A percentile compares a stretch with the other conserved stretches of the same genome.
These are phyloP conservation scores for Capsicum pubescens DNA, from an alignment of 257 asterid species.

Conservation along the genomic window DNA sequence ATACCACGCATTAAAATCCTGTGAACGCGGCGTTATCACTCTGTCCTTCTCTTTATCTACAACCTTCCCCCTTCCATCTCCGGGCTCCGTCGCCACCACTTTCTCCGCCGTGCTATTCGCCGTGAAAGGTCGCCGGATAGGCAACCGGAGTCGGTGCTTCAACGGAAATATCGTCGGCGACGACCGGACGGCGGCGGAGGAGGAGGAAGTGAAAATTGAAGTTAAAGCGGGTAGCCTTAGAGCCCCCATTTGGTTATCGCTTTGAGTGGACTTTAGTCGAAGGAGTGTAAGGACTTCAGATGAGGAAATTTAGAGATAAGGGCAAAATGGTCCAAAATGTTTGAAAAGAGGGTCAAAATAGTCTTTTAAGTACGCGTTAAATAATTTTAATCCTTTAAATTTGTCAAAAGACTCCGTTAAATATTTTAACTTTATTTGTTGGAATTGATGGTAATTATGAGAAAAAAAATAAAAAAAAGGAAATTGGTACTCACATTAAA, in stretches of 20 bases:
- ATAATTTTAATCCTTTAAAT: background rate
- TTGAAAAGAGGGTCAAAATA: background rate
- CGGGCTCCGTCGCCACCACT: conserved; percentile 54
- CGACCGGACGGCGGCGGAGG: conserved; percentile 39
- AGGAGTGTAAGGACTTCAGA: background rate
- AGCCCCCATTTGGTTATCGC: conserved; percentile 59
- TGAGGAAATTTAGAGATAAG: background rate
- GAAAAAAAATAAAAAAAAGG: background rate
- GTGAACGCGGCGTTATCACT: conserved; percentile 84
- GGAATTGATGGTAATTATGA: background rate
- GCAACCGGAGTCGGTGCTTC: conserved; percentile 46
- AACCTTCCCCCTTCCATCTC: conserved; percentile 46
- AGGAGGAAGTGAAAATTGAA: conserved; percentile 50
- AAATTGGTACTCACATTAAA: background rate
- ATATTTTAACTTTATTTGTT: background rate
- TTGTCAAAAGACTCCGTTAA: background rate
- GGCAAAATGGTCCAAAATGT: background rate
- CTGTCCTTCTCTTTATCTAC: conserved; percentile 68
- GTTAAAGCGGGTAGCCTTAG: conserved; percentile 75
- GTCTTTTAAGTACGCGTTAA: background rate
- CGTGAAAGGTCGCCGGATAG: conserved; percentile 60
- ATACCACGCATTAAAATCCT: conserved; percentile 99
- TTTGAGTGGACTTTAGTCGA: background rate
- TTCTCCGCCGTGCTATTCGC: conserved; percentile 62
- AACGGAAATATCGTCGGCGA: conserved; percentile 38